Evolutionary conservation across 2,329 filamentous ascomycete genomes (phyloP), one percentile per base, ranked within the genome.

Genomic region (Alternaria brassicae): DNA sequence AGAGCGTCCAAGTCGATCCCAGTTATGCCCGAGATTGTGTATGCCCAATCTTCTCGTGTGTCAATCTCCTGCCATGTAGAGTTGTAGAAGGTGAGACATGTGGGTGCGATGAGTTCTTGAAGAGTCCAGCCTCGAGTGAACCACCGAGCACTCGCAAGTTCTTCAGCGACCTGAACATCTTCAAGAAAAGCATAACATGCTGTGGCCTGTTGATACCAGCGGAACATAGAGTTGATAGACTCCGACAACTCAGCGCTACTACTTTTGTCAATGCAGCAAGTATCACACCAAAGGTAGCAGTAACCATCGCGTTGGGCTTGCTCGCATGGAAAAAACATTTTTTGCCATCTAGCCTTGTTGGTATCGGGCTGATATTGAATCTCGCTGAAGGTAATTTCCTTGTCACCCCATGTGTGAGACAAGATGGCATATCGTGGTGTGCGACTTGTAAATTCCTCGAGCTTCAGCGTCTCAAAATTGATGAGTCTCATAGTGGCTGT

Each of bases 11-110:
- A 1, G 1, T 32, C 2, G 6, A 32, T 32, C 4, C 0, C 1
- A 1, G 28, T 47, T 1, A 0, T 32, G 1, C 1, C 12, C 2
- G 3, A 7, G 2, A 47, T 32, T 1, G 9, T 2, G 0, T 15
- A 0, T 32, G 12, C 44, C 28, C 21, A 6, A 1, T 19, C 5
- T 6, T 47, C 17, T 47, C 27, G 28, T 5, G 13, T 32, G 12
- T 17, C 17, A n/a, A 32, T 21, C 0, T 47, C 0, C 8, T 2
- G 17, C 44, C 44, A 32, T 32, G 12, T 2, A 21, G 3, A 10
- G 13, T 40, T 21, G 23, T 21, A 39, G 34, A 51, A 30, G 3
- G 8, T 36, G 1, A 50, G 9, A 3, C 12, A 2, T n/a, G 21
- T 40, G 1, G 34, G 48, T 17, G 34, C 48, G 23, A 51, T 30